Evolutionary conservation across 1,284 basidiomycete species (phyloP), one percentile per base, ranked within the genome.

Genomic region (Ustilago vetiveriae): DNA sequence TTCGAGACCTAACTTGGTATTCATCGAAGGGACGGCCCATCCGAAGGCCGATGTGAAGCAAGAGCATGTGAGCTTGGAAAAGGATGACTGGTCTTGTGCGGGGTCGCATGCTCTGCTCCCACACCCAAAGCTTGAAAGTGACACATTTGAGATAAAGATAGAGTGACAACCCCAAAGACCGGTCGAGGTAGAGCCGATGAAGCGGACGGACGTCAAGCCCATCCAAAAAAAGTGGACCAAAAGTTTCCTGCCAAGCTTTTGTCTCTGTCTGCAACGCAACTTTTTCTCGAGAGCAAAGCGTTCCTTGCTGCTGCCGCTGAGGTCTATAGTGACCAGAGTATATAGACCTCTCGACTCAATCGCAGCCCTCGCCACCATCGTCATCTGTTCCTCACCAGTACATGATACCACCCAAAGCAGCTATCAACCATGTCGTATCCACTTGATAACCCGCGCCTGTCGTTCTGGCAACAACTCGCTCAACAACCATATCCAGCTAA

Each of bases 401-500:
- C 5, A 17, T 6, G 11, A 4, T n/a, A 6, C 29, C 29, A 30
- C 29, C 29, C 9, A 14, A 30, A 30, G 29, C 14, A 8, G 29
- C 29, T 14, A 14, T 4, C n/a, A 39, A 62, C 22, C 14, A 71
- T 71, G 68, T 17, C 39, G 13, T 63, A 58, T 32, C 49, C 72
- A 4, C 63, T 74, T 45, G 72, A 74, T 50, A 64, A 60, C 36
- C 68, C 72, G 1, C 58, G 45, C 5, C 57, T 57, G 4, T 71
- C 68, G 6, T 50, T 66, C 44, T 42, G 43, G 43, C 56, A 64
- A 39, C 45, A 45, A 36, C 55, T 75, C 24, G 23, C 40, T 10
- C 33, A 52, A 7, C 70, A 70, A 44, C 66, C 72, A 2, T 73
- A 72, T 43, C 72, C 72, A 1, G 60, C 66, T 50, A 69, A 70